Evolutionary conservation across 2,329 filamentous ascomycete genomes (phyloP).

Genomic region (Xenosphaeropsis pyriputrescens): DNA sequence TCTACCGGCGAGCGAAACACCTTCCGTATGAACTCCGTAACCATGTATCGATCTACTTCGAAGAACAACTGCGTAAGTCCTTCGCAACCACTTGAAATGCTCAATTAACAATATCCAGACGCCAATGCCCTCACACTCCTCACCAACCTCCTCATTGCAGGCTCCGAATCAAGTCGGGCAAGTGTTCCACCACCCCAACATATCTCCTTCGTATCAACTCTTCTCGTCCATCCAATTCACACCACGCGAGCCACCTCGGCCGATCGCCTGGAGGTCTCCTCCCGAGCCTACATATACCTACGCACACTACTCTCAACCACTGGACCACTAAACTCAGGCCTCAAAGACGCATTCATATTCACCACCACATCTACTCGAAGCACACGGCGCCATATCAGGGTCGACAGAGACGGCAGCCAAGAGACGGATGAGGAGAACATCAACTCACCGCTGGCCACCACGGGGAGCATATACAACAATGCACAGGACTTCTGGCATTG

Average conservation of each 20-base stretch:
- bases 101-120: constrained; percentile 21
- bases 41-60: constrained; percentile 58
- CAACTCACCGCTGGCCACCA: constrained; percentile 42
- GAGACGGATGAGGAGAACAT: constrained; percentile 36
- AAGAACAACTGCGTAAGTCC: constrained; percentile 54
- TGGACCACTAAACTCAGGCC: constrained; percentile 54
- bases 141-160: constrained; percentile 40
- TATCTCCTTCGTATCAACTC: constrained; percentile 62
- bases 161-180: constrained; percentile 27
- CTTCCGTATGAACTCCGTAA: constrained; percentile 49
- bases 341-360: constrained; percentile 63
- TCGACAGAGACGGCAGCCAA: constrained; percentile 17
- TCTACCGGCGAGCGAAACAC: constrained; percentile 36
- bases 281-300: constrained; percentile 56
- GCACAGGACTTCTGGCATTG: constrained; percentile 81
- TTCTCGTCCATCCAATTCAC: constrained; percentile 67
- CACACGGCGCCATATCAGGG: constrained; percentile 13
- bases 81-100: constrained; percentile 2
- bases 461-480: constrained; percentile 55
- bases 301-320: constrained; percentile 48
- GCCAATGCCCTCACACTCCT: constrained; percentile 47
- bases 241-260: constrained; percentile 56
- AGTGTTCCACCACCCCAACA: constrained; percentile 57
- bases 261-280: constrained; percentile 47
- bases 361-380: constrained; percentile 12